Percentiles rank a stretch among this genome's conserved stretches.
Evolutionary conservation across 352 stramenopile genomes (phyloP).

Genomic region (Elongisporangium senticosum): DNA sequence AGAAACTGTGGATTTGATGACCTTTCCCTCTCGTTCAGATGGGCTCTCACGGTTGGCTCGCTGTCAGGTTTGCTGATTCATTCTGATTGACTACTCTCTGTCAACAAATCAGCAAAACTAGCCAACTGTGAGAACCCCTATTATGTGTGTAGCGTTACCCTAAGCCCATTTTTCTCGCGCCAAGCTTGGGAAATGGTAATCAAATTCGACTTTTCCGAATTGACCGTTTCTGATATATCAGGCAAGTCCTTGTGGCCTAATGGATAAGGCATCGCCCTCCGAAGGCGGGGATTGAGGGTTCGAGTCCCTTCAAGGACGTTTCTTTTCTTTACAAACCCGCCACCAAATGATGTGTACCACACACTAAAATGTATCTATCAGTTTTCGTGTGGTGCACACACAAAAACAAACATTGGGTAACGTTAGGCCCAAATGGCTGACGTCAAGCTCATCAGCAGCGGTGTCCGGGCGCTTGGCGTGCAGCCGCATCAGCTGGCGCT

Average conservation of each 20-base stretch:
- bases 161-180: too few species aligned
- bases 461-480: constrained; percentile 7
- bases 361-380: not conserved
- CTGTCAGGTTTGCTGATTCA: too few species aligned
- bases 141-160: too few species aligned
- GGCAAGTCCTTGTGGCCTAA: constrained; percentile 38
- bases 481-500: constrained; percentile 51
- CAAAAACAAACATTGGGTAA: not conserved
- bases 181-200: too few species aligned
- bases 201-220: too few species aligned
- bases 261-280: constrained; percentile 68
- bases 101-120: too few species aligned
- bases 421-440: not conserved
- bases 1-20: too few species aligned
- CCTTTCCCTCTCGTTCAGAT: too few species aligned
- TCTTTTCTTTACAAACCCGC: constrained; percentile 4
- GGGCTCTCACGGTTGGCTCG: too few species aligned
- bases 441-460: not conserved
- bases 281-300: constrained; percentile 78
- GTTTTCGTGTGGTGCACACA: not conserved
- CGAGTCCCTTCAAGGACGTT: constrained; percentile 61
- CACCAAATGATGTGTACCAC: not conserved
- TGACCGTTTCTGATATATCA: not conserved
- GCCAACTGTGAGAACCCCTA: too few species aligned
- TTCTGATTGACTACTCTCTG: too few species aligned